phyloP scores from a whole-genome alignment of 208 protist genomes.

The Acanthamoeba sp. region DNA sequence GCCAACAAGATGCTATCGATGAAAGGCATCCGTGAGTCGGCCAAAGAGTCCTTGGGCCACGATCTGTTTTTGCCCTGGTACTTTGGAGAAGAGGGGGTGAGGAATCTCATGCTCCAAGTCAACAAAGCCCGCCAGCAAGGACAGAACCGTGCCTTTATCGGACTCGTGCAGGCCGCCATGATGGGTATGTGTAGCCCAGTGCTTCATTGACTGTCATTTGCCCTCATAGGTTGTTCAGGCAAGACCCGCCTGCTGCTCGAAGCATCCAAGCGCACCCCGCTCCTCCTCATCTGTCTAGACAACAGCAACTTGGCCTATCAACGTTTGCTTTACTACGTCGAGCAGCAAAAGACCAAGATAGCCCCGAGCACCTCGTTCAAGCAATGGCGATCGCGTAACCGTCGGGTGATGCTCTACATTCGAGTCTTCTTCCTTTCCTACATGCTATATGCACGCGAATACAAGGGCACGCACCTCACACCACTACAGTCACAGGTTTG shows the following conservation, averaged over 20 bases:
- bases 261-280: slow-evolving; percentile 48
- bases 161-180: slow-evolving; percentile 53
- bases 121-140: background rate
- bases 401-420: background rate
- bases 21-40: background rate
- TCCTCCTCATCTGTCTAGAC: slow-evolving; percentile 63
- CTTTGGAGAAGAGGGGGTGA: slow-evolving; percentile 14
- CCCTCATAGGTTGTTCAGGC: background rate
- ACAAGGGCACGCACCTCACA: background rate
- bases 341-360: background rate
- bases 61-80: slow-evolving; percentile 8
- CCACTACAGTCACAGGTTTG: background rate
- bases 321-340: background rate
- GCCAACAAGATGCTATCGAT: background rate
- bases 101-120: background rate
- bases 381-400: background rate
- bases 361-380: background rate
- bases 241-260: slow-evolving; percentile 65
- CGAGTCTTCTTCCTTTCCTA: slow-evolving; percentile 31
- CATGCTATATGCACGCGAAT: background rate
- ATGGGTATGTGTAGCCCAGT: background rate
- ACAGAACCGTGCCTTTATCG: slow-evolving; percentile 4
- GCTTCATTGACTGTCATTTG: background rate
- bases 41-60: background rate
- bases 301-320: slow-evolving; percentile 19